phyloP scores from a whole-genome alignment of 495 filamentous ascomycete species.

The Ramalina peruviana region DNA sequence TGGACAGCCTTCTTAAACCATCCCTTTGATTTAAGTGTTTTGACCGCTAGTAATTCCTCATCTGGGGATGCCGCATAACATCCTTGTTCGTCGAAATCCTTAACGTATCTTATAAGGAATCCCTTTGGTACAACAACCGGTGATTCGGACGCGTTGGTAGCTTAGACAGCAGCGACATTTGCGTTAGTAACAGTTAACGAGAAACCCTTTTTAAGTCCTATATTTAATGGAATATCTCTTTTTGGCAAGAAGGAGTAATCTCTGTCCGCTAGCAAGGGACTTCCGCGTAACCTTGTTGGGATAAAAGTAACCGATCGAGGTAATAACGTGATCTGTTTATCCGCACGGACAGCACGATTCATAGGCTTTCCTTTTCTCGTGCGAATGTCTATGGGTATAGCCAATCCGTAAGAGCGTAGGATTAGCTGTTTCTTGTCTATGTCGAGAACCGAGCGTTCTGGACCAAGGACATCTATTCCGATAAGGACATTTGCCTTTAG shows the following conservation, averaged over 20 bases:
- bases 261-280: background rate
- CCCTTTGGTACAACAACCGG: background rate
- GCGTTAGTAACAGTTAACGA: no score
- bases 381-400: background rate
- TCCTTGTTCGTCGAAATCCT: background rate
- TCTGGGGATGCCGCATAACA: background rate
- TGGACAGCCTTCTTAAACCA: no score
- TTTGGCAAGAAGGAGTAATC: background rate
- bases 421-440: no score
- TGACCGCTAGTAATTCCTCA: no score
- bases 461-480: background rate
- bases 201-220: no score
- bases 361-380: background rate
- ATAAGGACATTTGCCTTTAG: background rate
- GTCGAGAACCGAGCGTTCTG: background rate
- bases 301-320: background rate
- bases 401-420: background rate
- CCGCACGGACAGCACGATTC: background rate
- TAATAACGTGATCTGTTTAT: background rate
- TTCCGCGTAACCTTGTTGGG: background rate
- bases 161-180: no score
- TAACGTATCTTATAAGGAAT: background rate
- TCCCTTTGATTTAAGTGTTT: no score
- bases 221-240: background rate
- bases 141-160: no score